These are phyloP conservation scores for Fusarium buxicola DNA, from an alignment of 2,329 filamentous ascomycete genomes.

Conservation along the genomic window DNA sequence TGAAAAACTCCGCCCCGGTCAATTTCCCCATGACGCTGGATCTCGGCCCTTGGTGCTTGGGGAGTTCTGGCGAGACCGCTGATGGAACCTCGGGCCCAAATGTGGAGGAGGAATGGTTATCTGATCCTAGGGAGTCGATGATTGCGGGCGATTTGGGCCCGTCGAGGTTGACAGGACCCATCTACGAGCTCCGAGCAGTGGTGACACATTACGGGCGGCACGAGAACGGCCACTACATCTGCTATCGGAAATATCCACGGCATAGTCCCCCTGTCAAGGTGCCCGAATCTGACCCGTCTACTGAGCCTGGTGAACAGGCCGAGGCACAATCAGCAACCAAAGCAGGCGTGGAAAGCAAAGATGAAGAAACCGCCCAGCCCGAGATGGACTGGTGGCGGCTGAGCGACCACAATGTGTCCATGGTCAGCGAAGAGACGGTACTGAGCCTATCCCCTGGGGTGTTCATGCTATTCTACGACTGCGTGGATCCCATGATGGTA, in stretches of 20 bases:
- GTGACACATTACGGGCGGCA: slow-evolving; percentile 91
- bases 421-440: slow-evolving; percentile 78
- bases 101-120: slow-evolving; percentile 74
- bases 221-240: slow-evolving; percentile 96
- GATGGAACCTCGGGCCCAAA: background rate
- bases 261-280: slow-evolving; percentile 22
- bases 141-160: slow-evolving; percentile 66
- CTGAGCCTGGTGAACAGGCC: slow-evolving; percentile 26
- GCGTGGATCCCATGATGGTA: slow-evolving; percentile 66
- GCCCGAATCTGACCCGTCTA: slow-evolving; percentile 2
- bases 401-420: slow-evolving; percentile 86
- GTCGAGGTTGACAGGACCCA: slow-evolving; percentile 65
- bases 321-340: slow-evolving; percentile 1
- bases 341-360: slow-evolving; percentile 24
- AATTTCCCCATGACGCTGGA: slow-evolving; percentile 80
- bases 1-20: slow-evolving; percentile 86
- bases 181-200: slow-evolving; percentile 84
- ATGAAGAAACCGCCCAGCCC: slow-evolving; percentile 38
- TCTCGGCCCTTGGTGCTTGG: slow-evolving; percentile 86
- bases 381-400: slow-evolving; percentile 85
- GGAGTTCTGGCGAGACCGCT: slow-evolving; percentile 58
- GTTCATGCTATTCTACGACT: slow-evolving; percentile 98
- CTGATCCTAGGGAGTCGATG: slow-evolving; percentile 78
- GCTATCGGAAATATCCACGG: slow-evolving; percentile 78
- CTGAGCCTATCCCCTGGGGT: slow-evolving; percentile 79